These are phyloP conservation scores for Cyclotella sp. DNA, from an alignment of 108 stramenopile genomes.

Conservation along the genomic window DNA sequence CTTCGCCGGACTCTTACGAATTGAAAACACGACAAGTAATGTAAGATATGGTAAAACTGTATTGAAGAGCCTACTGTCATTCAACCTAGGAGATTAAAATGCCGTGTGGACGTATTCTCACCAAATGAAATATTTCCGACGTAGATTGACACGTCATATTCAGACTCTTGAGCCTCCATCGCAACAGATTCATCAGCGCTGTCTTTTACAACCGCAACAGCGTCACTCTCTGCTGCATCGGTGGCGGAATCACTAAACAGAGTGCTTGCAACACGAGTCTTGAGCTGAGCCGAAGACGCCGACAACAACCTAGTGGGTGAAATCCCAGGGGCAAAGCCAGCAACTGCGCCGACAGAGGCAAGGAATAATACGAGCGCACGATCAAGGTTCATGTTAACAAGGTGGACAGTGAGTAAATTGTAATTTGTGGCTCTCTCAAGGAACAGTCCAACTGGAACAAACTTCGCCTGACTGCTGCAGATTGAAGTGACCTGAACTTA, in stretches of 20 bases:
- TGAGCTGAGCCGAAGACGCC: background rate
- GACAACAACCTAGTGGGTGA: slow-evolving; percentile 14
- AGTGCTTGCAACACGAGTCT: slow-evolving; percentile 19
- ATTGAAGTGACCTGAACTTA: background rate
- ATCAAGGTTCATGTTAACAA: slow-evolving; percentile 24
- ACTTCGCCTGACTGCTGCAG: background rate
- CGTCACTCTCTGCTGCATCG: slow-evolving; percentile 12
- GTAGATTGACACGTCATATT: slow-evolving; percentile 45
- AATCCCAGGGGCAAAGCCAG: slow-evolving; percentile 25
- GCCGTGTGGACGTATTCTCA: slow-evolving; percentile 9
- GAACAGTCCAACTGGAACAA: background rate
- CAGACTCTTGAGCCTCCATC: slow-evolving; percentile 8
- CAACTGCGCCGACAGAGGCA: slow-evolving; percentile 14
- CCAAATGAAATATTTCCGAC: slow-evolving; percentile 56
- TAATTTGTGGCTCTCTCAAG: background rate
- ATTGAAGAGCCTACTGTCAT: background rate
- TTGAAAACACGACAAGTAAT: background rate
- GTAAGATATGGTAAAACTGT: too few species aligned
- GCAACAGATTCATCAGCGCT: slow-evolving; percentile 9
- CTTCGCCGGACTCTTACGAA: slow-evolving; percentile 67
- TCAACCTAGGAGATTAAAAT: slow-evolving; percentile 1
- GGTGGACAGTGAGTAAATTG: background rate
- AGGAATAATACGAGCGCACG: slow-evolving; percentile 23
- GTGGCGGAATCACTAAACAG: slow-evolving; percentile 44
- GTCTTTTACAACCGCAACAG: slow-evolving; percentile 11